Evolutionary conservation across 2,329 filamentous ascomycete species (phyloP).

Genomic region (Trichophyton rubrum): DNA sequence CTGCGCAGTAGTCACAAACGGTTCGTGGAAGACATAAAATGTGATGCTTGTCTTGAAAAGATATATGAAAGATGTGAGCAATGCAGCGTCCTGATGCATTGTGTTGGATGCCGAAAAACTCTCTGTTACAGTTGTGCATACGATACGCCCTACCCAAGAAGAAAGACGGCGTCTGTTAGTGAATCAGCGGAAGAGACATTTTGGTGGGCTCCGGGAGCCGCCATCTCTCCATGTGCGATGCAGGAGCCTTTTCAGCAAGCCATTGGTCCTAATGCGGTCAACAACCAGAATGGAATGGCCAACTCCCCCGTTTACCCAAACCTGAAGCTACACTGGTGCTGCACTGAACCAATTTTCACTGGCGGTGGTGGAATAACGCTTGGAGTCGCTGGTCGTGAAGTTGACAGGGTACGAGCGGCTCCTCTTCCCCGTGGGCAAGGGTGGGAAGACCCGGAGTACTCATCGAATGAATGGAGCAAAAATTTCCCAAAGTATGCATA

Average conservation of each 20-base stretch:
- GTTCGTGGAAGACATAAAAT: constrained; percentile 43
- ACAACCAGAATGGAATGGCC: constrained; percentile 21
- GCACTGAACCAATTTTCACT: constrained; percentile 47
- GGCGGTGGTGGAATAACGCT: constrained; percentile 48
- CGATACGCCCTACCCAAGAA: constrained; percentile 39
- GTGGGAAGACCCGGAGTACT: constrained; percentile 45
- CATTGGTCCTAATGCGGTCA: constrained; percentile 3
- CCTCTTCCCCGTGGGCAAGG: constrained; percentile 43
- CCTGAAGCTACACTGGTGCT: constrained; percentile 48
- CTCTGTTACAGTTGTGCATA: constrained; percentile 49
- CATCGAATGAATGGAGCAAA: constrained; percentile 30
- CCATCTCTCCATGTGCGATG: constrained; percentile 46
- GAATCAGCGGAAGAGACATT: constrained; percentile 27
- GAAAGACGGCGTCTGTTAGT: constrained; percentile 18
- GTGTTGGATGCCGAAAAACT: constrained; percentile 48
- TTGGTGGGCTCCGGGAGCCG: constrained; percentile 49
- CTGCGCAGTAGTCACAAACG: constrained; percentile 40
- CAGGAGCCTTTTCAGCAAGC: constrained; percentile 34
- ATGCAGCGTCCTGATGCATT: constrained; percentile 50
- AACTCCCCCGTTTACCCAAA: constrained; percentile 33
- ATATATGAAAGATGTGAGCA: constrained; percentile 48
- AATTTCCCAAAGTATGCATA: constrained; percentile 30
- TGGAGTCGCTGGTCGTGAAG: constrained; percentile 40
- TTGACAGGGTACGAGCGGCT: constrained; percentile 44
- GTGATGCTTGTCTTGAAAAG: constrained; percentile 41